Conservation (phyloP, 768 basidiomycete genomes). For the Coprinopsis cinerea region DNA sequence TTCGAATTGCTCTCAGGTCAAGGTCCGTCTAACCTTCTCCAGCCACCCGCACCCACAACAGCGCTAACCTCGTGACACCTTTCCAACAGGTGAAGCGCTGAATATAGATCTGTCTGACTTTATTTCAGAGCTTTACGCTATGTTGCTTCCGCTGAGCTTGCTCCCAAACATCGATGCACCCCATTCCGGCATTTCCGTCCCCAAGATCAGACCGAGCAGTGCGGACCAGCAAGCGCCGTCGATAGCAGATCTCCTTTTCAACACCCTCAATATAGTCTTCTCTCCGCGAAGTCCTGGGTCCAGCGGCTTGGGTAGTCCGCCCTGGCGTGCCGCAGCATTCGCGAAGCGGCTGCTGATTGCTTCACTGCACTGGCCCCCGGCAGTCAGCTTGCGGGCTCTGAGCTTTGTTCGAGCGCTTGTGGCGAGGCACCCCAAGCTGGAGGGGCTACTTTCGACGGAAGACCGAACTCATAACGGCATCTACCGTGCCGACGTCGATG, state of each 20-base stretch:
- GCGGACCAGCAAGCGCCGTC: slow-evolving; percentile 23
- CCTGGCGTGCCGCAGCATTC: slow-evolving; percentile 85
- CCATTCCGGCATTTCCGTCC: slow-evolving; percentile 13
- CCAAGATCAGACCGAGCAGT: slow-evolving; percentile 6
- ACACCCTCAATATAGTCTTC: slow-evolving; percentile 77
- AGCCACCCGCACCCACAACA: slow-evolving; percentile 6
- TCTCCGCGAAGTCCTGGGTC: slow-evolving; percentile 54
- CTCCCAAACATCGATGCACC: slow-evolving; percentile 57
- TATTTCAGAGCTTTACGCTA: slow-evolving; percentile 73
- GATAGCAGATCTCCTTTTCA: slow-evolving; percentile 74
- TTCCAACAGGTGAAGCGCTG: slow-evolving; percentile 79
- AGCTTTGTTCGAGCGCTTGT: slow-evolving; percentile 71
- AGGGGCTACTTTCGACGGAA: slow-evolving; percentile 79
- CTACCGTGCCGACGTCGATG: slow-evolving; percentile 81
- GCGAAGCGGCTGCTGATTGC: slow-evolving; percentile 85
- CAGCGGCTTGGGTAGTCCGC: slow-evolving; percentile 35
- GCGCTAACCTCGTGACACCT: slow-evolving; percentile 5
- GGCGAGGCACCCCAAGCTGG: slow-evolving; percentile 72
- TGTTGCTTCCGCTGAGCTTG: slow-evolving; percentile 71
- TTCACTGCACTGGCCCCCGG: slow-evolving; percentile 75
- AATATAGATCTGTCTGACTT: slow-evolving; percentile 94
- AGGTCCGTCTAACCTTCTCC: slow-evolving; percentile 41
- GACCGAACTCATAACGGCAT: slow-evolving; percentile 82
- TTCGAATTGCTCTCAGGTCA: slow-evolving; percentile 96
- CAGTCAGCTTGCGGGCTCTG: slow-evolving; percentile 57